These are phyloP conservation scores for Teunomyces tritomae DNA, from an alignment of 805 yeast species.

Conservation along the genomic window DNA sequence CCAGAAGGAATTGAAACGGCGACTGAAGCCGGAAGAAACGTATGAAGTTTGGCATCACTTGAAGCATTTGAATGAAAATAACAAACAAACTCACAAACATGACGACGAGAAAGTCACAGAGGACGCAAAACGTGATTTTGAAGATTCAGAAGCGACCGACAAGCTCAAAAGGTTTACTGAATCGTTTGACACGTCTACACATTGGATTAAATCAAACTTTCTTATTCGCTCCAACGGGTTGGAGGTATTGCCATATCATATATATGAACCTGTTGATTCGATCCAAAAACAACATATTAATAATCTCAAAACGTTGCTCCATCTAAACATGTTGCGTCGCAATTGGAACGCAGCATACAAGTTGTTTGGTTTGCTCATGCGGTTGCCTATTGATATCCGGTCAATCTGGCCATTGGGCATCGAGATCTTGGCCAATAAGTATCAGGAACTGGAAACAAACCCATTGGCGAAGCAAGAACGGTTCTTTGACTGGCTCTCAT, in stretches of 20 bases:
- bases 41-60: constrained; percentile 33
- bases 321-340: constrained; percentile 43
- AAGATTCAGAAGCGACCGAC: constrained; percentile 2
- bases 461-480: constrained; percentile 20
- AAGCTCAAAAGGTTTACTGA: constrained; percentile 6
- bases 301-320: constrained; percentile 45
- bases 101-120: constrained; percentile 6
- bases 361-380: constrained; percentile 47
- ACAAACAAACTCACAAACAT: neutral
- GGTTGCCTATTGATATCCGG: constrained; percentile 53
- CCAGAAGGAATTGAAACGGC: constrained; percentile 23
- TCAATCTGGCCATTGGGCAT: constrained; percentile 64
- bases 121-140: constrained; percentile 6
- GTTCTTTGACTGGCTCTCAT: constrained; percentile 37
- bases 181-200: constrained; percentile 19
- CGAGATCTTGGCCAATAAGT: constrained; percentile 42
- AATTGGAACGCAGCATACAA: constrained; percentile 59
- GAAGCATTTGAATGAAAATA: constrained; percentile 13
- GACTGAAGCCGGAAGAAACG: constrained; percentile 29
- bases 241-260: constrained; percentile 14
- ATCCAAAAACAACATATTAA: constrained; percentile 24
- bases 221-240: constrained; percentile 18
- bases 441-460: neutral
- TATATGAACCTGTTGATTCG: constrained; percentile 5
- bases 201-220: constrained; percentile 18